phyloP scores from a whole-genome alignment of 1,284 basidiomycete species.

The Farysia itapuensis region DNA sequence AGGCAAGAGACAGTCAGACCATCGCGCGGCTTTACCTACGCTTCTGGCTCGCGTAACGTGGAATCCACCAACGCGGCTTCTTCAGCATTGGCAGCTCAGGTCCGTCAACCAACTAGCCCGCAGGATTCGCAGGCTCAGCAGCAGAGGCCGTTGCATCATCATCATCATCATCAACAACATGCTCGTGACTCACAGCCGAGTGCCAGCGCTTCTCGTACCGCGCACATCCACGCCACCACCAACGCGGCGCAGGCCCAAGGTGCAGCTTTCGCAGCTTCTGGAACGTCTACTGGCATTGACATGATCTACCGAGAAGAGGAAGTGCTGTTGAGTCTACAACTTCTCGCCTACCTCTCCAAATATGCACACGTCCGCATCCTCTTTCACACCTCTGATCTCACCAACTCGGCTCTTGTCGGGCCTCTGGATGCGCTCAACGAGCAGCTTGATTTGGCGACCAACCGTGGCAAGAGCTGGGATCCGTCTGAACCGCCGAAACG shows the following conservation, averaged over 20 bases:
- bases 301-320: constrained; percentile 84
- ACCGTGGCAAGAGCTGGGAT: constrained; percentile 46
- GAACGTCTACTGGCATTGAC: constrained; percentile 26
- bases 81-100: constrained; percentile 23
- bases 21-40: constrained; percentile 11
- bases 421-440: constrained; percentile 43
- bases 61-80: constrained; percentile 23
- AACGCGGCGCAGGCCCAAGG: neutral
- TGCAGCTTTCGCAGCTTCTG: neutral
- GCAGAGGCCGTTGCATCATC: neutral
- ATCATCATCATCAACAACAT: constrained; percentile 1
- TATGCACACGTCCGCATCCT: constrained; percentile 97
- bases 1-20: constrained; percentile 35
- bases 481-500: constrained; percentile 57
- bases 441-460: constrained; percentile 18
- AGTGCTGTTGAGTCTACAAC: constrained; percentile 83
- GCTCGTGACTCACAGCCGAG: neutral
- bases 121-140: constrained; percentile 6
- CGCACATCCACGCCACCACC: neutral
- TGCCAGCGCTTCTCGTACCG: neutral
- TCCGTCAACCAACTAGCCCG: neutral
- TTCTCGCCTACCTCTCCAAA: constrained; percentile 94
- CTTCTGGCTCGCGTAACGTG: constrained; percentile 15
- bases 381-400: constrained; percentile 69
- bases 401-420: constrained; percentile 33